Base-by-base conservation (phyloP, 495 filamentous ascomycete genomes). In the Parathielavia hyrcaniae region DNA sequence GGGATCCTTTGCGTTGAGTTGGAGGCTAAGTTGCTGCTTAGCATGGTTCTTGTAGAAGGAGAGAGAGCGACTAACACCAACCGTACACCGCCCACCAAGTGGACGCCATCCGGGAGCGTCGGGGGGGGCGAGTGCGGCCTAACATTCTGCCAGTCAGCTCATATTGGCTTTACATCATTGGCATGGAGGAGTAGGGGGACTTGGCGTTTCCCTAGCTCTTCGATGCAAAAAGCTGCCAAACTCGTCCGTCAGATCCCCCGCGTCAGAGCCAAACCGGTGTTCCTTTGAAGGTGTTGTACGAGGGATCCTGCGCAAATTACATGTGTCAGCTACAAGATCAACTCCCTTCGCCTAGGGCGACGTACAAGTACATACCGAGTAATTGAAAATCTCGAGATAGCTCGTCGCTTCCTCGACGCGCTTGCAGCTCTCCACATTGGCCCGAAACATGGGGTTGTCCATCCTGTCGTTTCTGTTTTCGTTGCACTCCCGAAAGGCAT, bases 381-480 rank as follows among this genome's bases (percentile, higher is more conserved):
- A 82, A 44, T 76, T 77, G 56, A 79, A 70, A 32, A 82, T 79
- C 68, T 82, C 79, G 19, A 82, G 60, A 59, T 80, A 82, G 34
- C 67, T 69, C 19, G 79, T 81, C 19, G 63, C 66, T 59, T 82
- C 80, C 23, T 61, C 48, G 14, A 81, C 76, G n/a, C 61, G 51
- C 46, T 67, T 69, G 62, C 73, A 81, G n/a, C 68, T 40, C 1
- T 64, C 53, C 46, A 82, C 69, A 46, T 78, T 69, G 1, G 50
- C 20, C 50, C 68, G 63, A 46, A 82, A 81, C 64, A 81, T 71
- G 59, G 80, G 81, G 61, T 80, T 73, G 64, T 82, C 80, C 80
- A 82, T 82, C n/a, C n/a, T n/a, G n/a, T n/a, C n/a, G n/a, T n/a
- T n/a, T n/a, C n/a, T n/a, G n/a, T n/a, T n/a, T n/a, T n/a, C n/a